phyloP scores from a whole-genome alignment of 306 rosid species.

The Lathyrus tuberosus region DNA sequence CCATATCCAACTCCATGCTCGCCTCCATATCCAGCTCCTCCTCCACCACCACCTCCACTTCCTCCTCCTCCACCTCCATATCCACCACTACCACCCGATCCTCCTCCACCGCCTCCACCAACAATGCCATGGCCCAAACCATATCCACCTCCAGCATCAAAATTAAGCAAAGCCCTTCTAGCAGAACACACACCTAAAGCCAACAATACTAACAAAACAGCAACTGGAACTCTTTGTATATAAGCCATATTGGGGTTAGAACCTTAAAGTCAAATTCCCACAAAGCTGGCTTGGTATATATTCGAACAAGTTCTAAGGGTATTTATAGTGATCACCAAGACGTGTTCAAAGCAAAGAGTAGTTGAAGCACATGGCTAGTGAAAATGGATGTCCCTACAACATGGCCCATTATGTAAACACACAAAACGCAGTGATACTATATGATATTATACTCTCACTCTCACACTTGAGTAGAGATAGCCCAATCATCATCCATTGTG shows the following conservation, averaged over 20 bases:
- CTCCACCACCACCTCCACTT: conserved; percentile 38
- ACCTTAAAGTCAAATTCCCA: conserved; percentile 13
- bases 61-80: conserved; percentile 40
- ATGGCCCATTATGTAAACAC: conserved; percentile 38
- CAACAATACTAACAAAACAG: conserved; percentile 52
- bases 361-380: conserved; percentile 55
- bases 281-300: conserved; percentile 31
- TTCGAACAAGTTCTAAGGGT: conserved; percentile 34
- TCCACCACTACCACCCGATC: conserved; percentile 37
- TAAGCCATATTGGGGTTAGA: conserved; percentile 51
- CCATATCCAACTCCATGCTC: conserved; percentile 30
- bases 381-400: conserved; percentile 47
- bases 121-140: conserved; percentile 34
- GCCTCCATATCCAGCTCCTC: conserved; percentile 38
- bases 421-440: background rate
- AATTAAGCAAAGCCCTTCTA: conserved; percentile 53
- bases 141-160: conserved; percentile 35
- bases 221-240: conserved; percentile 31
- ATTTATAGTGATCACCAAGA: conserved; percentile 55
- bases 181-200: conserved; percentile 63
- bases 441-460: background rate
- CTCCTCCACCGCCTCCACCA: conserved; percentile 33
- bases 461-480: conserved; percentile 3
- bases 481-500: conserved; percentile 40
- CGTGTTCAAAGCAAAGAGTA: conserved; percentile 47